Base-by-base conservation (phyloP, 768 basidiomycete species). In the Hydnomerulius pinastri region DNA sequence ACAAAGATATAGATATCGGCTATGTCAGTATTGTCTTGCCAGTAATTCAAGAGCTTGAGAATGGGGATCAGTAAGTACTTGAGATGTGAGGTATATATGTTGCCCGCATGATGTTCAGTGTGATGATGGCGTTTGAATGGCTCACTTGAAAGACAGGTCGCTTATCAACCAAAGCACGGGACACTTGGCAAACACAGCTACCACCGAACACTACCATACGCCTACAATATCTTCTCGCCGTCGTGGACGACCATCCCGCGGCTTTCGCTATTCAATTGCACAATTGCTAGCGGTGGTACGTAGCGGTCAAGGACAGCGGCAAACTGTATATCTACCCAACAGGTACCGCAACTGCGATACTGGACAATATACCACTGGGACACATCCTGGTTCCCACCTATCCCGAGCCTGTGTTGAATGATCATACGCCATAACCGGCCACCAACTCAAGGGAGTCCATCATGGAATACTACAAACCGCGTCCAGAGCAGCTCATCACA, bases 381-480 rank as follows among this genome's bases (percentile, higher is more conserved):
- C 38, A 39, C 37, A 11, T 12, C 39, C 12, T 13, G 30, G 23
- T 12, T 12, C 17, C 37, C 37, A 23, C 37, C 17, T 23, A 40
- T 13, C 39, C 15, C 39, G 11, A 40, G 15, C 21, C 18, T n/a
- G n/a, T n/a, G n/a, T n/a, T n/a, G n/a, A n/a, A n/a, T n/a, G n/a
- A n/a, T n/a, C n/a, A n/a, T n/a, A n/a, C n/a, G n/a, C n/a, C n/a
- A n/a, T n/a, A n/a, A n/a, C n/a, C n/a, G n/a, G n/a, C n/a, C 37
- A 18, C 37, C 12, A 40, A 10, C 39, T 1, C 20, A 13, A 21
- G 21, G 27, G 32, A 5, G 9, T 43, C 50, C 4, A 54, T 30
- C 29, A 66, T 61, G 64, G 64, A 65, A 7, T 64, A 65, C 55
- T 65, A 65, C 54, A 66, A 66, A 54, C 59, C 55, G 4, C 56